Base-by-base conservation (phyloP, 805 yeast genomes). In the Aciculoconidium aculeatum region DNA sequence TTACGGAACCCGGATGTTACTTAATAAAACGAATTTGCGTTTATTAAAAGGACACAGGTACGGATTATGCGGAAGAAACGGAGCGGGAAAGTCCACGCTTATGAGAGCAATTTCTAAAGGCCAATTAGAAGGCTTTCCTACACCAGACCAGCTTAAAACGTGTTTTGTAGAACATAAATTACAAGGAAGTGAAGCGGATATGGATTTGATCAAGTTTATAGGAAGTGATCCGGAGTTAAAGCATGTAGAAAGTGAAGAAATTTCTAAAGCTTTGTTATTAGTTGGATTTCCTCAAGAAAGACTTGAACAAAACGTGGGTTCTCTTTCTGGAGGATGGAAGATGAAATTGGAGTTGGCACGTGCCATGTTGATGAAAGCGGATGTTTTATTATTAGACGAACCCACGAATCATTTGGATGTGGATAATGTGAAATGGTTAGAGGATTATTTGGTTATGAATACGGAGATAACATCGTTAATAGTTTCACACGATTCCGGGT, bases 321-420 rank as follows among this genome's bases (percentile, higher is more conserved):
- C 96, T 2, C 67, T 90, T 36, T 85, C 96, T 24, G 98, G 98
- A 61, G 98, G 98, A 59, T 90, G 98, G 98, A 92, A 92, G 65
- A 90, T 90, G 98, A 90, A 90, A 65, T 73, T 90, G 45, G 97
- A 88, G 63, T 70, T 90, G 50, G 98, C 97, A n/a, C 80, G 96
- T 66, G 98, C 97, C 20, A 88, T 90, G 96, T 69, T 90, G 45
- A 84, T 87, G 86, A 86, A 80, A 60, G 98, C 97, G 19, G 98
- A 90, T 62, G 88, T 90, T 32, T 72, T 90, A 49, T 69, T 90
- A 45, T 72, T 90, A 52, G 98, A 90, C 63, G 98, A 90, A 75
- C 98, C 98, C 58, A 90, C 98, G 42, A 90, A 90, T 66, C 98
- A 90, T 67, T 76, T 90, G 73, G 98, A 92, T 67, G 96, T 86